Conservation (phyloP, 108 stramenopile species). For the Schizochytrium sp. region DNA sequence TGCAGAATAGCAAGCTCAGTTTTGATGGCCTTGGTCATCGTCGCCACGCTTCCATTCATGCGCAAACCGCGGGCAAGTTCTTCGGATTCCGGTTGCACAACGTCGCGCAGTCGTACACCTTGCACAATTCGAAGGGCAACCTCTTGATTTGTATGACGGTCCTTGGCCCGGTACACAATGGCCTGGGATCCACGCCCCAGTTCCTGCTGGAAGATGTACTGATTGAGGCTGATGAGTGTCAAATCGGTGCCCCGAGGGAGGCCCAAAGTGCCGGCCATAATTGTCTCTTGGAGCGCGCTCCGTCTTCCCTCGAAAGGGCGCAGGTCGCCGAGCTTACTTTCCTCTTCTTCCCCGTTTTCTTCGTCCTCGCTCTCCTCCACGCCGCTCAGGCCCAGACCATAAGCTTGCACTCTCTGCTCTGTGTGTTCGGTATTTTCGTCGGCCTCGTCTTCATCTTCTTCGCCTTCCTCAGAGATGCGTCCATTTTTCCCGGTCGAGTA, state of each 20-base stretch:
- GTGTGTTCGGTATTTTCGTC: not conserved
- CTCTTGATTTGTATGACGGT: not conserved
- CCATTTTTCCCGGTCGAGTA: no score
- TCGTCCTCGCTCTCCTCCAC: no score
- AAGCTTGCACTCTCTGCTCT: no score
- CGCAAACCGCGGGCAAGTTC: not conserved
- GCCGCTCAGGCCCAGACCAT: no score
- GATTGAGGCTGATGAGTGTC: not conserved
- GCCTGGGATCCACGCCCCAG: not conserved
- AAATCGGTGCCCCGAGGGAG: not conserved
- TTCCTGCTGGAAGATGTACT: not conserved
- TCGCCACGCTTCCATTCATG: not conserved
- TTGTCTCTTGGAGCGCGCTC: no score
- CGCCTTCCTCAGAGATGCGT: not conserved
- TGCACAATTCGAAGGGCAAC: not conserved
- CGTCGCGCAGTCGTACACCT: not conserved
- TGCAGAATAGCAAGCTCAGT: not conserved
- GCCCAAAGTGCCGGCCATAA: not conserved
- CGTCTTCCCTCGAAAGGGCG: no score
- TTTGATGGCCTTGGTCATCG: not conserved
- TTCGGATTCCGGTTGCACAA: not conserved
- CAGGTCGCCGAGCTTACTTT: no score
- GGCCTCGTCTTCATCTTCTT: not conserved
- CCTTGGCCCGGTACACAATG: not conserved
- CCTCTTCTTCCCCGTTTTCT: no score